Evolutionary conservation across 805 yeast genomes (phyloP), one percentile per base, ranked within the genome.

Genomic region (Spathaspora arborariae): DNA sequence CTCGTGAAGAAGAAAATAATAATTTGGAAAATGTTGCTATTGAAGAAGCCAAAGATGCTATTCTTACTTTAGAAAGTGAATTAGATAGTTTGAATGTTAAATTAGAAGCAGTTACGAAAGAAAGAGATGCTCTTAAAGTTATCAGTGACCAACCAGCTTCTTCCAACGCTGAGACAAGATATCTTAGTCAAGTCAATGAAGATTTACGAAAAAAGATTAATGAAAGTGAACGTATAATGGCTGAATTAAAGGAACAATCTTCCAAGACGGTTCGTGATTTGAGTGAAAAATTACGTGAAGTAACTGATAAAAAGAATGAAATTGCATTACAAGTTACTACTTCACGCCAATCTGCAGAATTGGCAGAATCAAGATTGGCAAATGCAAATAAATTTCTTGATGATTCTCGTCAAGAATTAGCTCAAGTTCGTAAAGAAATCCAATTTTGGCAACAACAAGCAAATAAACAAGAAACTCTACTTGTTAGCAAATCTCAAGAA

Each of bases 21-120:
- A 65, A 64, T 44, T 49, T 76, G 19, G 82, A 79, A 52, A 70
- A 73, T 18, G 65, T 68, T 2, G 81, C 80, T 0, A 70, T 79
- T 15, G 74, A 70, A 41, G 88, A 83, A 51, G 91, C 92, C 0
- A 80, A 80, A 51, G 82, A 81, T 22, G 89, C 90, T 1, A 83
- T 86, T 20, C 52, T 78, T 21, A 77, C 82, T 0, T 66, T 86
- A 42, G 82, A 84, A 59, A 78, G 79, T 13, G 82, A 84, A 52
- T 65, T 86, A 34, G 70, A 74, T 18, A 67, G 75, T 15, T 58
- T 80, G 8, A 79, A 78, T 51, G 58, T 74, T 2, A 80, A 79
- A 57, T 61, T 82, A 38, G 77, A 72, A 9, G 75, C 84, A 1
- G 72, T 80, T 2, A 66, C 75, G 3, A 76, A 81, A 50, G 95